These are phyloP conservation scores for Plantago rigida DNA, from an alignment of 305 asterid genomes.

Conservation along the genomic window DNA sequence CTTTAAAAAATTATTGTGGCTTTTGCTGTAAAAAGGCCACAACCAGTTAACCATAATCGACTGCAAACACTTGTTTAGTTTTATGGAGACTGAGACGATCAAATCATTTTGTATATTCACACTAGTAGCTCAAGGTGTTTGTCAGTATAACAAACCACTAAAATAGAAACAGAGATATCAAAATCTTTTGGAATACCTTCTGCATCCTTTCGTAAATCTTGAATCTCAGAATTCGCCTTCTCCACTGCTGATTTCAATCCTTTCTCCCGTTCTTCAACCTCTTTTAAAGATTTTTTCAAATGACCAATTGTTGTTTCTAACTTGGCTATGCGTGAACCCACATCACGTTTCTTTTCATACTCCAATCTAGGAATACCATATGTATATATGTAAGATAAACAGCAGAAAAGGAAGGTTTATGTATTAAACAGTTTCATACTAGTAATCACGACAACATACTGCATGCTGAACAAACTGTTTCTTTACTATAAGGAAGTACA, in stretches of 20 bases:
- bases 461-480: too few species aligned
- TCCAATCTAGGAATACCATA: slow-evolving; percentile 59
- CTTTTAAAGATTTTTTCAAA: slow-evolving; percentile 48
- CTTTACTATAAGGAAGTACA: too few species aligned
- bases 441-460: too few species aligned
- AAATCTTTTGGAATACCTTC: slow-evolving; percentile 39
- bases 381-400: slow-evolving; percentile 14
- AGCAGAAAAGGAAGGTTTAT: background rate
- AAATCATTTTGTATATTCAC: slow-evolving; percentile 3
- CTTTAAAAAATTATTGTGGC: too few species aligned
- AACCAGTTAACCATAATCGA: too few species aligned
- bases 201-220: slow-evolving; percentile 50
- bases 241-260: slow-evolving; percentile 57
- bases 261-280: slow-evolving; percentile 53
- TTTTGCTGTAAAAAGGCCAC: too few species aligned
- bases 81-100: background rate
- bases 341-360: slow-evolving; percentile 83
- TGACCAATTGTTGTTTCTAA: slow-evolving; percentile 56
- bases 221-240: slow-evolving; percentile 58
- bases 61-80: too few species aligned
- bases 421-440: too few species aligned
- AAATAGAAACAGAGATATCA: background rate
- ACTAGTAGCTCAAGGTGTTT: slow-evolving; percentile 1
- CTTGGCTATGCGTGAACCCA: slow-evolving; percentile 75
- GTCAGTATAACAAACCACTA: background rate